Evolutionary conservation across 2,329 filamentous ascomycete genomes (phyloP).

Genomic region (Periglandula ipomoeae): DNA sequence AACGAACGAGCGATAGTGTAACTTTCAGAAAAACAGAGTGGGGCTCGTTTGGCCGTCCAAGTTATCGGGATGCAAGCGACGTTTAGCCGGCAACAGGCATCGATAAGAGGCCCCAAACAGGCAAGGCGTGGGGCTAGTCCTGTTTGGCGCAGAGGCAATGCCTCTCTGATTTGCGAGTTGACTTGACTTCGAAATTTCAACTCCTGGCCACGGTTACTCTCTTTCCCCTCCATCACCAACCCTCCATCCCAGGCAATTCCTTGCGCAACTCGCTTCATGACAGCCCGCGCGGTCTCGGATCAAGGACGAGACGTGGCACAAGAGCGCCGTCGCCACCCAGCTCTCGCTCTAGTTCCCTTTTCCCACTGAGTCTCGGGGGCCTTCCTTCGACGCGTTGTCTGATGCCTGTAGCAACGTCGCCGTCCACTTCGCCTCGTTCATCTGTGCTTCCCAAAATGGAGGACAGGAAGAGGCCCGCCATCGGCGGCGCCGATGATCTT

Average conservation of each 20-base stretch:
- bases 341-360: constrained; percentile 19
- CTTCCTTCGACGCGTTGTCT: constrained; percentile 40
- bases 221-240: constrained; percentile 20
- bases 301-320: constrained; percentile 26
- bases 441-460: constrained; percentile 93
- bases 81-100: constrained; percentile 24
- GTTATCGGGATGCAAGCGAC: constrained; percentile 12
- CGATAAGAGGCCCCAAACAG: constrained; percentile 24
- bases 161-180: constrained; percentile 30
- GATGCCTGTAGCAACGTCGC: constrained; percentile 78
- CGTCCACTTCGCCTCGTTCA: constrained; percentile 62
- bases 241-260: constrained; percentile 22
- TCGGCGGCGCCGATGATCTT: constrained; percentile 69
- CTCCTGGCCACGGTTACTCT: constrained; percentile 26
- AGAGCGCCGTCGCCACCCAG: constrained; percentile 19
- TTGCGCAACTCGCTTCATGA: constrained; percentile 26
- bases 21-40: constrained; percentile 5
- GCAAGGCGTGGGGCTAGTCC: constrained; percentile 26
- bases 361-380: constrained; percentile 31
- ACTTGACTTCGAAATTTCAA: constrained; percentile 38
- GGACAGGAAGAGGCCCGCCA: constrained; percentile 93
- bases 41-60: neutral
- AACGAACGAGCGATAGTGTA: too few relatives aligned
- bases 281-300: constrained; percentile 19
- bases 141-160: constrained; percentile 24